Evolutionary conservation across 2,329 filamentous ascomycete genomes (phyloP), one percentile per base, ranked within the genome.

Genomic region (Sclerotinia subarctica): DNA sequence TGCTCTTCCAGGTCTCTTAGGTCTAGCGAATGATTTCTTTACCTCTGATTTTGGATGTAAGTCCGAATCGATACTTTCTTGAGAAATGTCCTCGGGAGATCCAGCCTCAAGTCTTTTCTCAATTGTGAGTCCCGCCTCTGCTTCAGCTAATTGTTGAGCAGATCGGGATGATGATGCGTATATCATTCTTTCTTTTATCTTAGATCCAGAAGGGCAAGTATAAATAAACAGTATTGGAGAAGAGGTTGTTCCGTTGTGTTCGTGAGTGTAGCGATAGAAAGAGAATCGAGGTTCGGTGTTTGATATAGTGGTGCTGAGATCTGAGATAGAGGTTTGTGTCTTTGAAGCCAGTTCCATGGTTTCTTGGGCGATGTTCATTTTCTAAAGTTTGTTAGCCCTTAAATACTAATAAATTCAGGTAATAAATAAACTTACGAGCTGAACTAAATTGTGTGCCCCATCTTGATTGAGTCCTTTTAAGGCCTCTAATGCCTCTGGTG

Each of bases 181-280:
- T 76, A 95, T 79, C 92, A 96, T 96, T 71, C 91, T 85, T 79
- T 91, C 90, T 81, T 92, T 94, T 81, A 95, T 91, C 64, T 85
- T 82, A 79, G 88, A 91, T 64, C 84, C 87, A 0, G 85, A 81
- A 0, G 92, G 92, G 78, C 91, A 93, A 7, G 91, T 94, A 80
- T 93, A 94, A 77, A 95, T 88, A 81, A 95, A 95, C 7, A 94
- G 82, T 59, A 94, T 81, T 3, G 88, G 86, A 67, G 82, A 84
- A 64, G 82, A 80, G 69, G 84, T 79, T 57, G 76, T 71, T 29
- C 86, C 86, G 44, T 81, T 79, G 70, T 87, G 80, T 53, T 84
- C 84, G 75, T 90, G 84, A 17, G 79, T 81, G 78, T 88, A 91
- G 38, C 88, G 85, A 82, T 90, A 95, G 77, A 95, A 93, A 8